A percentile compares a stretch with the other conserved stretches of the same genome.
Evolutionary conservation across 306 rosid genomes (phyloP).

Genomic region (Gleditsia sinensis): DNA sequence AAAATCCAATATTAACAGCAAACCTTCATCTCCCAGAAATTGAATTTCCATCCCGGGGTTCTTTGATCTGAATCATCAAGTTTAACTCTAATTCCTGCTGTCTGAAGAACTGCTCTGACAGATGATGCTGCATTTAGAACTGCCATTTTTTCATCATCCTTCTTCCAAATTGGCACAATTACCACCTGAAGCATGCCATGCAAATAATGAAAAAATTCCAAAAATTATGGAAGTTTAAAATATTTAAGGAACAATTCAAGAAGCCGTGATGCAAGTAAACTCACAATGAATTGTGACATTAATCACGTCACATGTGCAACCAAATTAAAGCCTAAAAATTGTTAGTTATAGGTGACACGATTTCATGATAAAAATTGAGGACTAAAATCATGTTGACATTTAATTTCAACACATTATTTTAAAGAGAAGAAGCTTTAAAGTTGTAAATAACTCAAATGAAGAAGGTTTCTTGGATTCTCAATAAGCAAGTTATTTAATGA

Average conservation of each 20-base stretch:
- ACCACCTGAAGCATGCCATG: conserved; percentile 67
- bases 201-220: conserved; percentile 14
- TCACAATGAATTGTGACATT: conserved; percentile 4
- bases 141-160: conserved; percentile 67
- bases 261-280: conserved; percentile 4
- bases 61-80: conserved; percentile 86
- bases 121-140: conserved; percentile 76
- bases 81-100: conserved; percentile 75
- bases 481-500: conserved; percentile 17
- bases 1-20: conserved; percentile 27
- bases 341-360: background rate
- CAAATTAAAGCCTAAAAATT: background rate
- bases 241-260: conserved; percentile 10
- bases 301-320: background rate
- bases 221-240: background rate
- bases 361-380: conserved; percentile 15
- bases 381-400: conserved; percentile 10
- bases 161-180: conserved; percentile 94
- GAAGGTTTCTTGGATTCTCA: conserved; percentile 4
- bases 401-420: conserved; percentile 3
- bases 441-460: background rate
- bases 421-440: conserved; percentile 3
- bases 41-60: conserved; percentile 99
- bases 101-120: conserved; percentile 59
- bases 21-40: conserved; percentile 99